Evolutionary conservation across 768 basidiomycete genomes (phyloP).

Genomic region (Rhizopogon vulgaris): DNA sequence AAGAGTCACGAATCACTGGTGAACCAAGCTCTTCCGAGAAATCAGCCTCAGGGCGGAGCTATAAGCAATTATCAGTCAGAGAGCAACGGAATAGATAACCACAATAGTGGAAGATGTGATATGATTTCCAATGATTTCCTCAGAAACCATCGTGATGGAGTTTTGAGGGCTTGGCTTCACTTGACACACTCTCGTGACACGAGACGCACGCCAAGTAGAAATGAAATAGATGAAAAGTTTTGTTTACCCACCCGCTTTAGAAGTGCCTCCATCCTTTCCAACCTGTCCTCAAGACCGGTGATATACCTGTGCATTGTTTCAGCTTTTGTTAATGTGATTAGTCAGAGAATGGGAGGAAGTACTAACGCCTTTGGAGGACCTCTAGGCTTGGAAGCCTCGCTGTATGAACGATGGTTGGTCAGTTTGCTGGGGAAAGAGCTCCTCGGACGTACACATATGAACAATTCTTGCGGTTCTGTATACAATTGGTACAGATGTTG

Average conservation of each 20-base stretch:
- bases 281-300: slow-evolving; percentile 50
- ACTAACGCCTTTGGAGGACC: slow-evolving; percentile 66
- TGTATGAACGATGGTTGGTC: slow-evolving; percentile 12
- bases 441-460: slow-evolving; percentile 48
- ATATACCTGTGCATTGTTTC: slow-evolving; percentile 38
- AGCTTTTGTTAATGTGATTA: background rate
- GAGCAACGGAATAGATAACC: background rate
- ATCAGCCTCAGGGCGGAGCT: slow-evolving; percentile 61
- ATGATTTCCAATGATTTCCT: background rate
- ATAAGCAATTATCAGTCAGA: slow-evolving; percentile 2
- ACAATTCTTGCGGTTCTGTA: slow-evolving; percentile 43
- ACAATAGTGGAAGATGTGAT: background rate
- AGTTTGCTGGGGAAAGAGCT: slow-evolving; percentile 1
- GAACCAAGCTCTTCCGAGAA: slow-evolving; percentile 61
- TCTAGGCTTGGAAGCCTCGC: slow-evolving; percentile 60
- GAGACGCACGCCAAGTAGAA: background rate
- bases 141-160: background rate
- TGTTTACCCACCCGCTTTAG: slow-evolving; percentile 39
- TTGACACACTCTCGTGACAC: background rate
- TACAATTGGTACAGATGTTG: slow-evolving; percentile 54
- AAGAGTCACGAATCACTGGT: slow-evolving; percentile 56
- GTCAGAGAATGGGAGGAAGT: background rate
- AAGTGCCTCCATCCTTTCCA: slow-evolving; percentile 51
- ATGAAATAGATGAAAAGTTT: background rate
- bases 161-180: background rate